phyloP scores from a whole-genome alignment of 306 rosid species.

The Cajanus cajan region DNA sequence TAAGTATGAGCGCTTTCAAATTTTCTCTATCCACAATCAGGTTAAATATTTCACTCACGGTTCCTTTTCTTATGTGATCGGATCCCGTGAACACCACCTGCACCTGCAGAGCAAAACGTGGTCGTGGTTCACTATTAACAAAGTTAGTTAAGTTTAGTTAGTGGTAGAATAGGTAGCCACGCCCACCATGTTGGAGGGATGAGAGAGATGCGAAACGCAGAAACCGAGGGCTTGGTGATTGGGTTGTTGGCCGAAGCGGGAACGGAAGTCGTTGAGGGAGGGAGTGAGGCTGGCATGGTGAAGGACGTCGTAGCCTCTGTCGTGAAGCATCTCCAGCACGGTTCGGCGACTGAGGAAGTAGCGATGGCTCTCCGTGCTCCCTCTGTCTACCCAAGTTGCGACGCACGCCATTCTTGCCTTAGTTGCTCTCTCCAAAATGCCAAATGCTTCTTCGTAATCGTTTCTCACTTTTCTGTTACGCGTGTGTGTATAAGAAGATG shows the following conservation, averaged over 20 bases:
- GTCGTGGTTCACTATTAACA: too few species aligned
- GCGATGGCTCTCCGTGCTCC: constrained; percentile 41
- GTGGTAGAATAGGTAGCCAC: too few species aligned
- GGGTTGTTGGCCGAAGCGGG: constrained; percentile 37
- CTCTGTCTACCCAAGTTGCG: background rate
- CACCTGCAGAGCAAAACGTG: constrained; percentile 31
- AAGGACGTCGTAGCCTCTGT: constrained; percentile 51
- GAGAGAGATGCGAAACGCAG: constrained; percentile 31
- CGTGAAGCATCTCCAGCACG: constrained; percentile 47
- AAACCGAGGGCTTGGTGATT: constrained; percentile 32
- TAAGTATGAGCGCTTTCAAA: constrained; percentile 34
- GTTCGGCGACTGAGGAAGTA: constrained; percentile 40
- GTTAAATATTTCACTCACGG: background rate
- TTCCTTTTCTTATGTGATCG: constrained; percentile 19
- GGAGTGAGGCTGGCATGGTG: constrained; percentile 31
- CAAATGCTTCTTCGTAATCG: background rate
- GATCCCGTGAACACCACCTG: constrained; percentile 47
- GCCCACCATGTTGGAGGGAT: constrained; percentile 36
- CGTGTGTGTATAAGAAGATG: too few species aligned
- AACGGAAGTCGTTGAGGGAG: constrained; percentile 39
- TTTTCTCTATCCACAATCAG: constrained; percentile 30
- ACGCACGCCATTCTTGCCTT: constrained; percentile 9
- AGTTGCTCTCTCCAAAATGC: background rate
- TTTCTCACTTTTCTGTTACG: too few species aligned
- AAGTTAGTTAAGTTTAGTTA: too few species aligned